Conservation (phyloP, 306 rosid species). For the Neltuma alba region DNA sequence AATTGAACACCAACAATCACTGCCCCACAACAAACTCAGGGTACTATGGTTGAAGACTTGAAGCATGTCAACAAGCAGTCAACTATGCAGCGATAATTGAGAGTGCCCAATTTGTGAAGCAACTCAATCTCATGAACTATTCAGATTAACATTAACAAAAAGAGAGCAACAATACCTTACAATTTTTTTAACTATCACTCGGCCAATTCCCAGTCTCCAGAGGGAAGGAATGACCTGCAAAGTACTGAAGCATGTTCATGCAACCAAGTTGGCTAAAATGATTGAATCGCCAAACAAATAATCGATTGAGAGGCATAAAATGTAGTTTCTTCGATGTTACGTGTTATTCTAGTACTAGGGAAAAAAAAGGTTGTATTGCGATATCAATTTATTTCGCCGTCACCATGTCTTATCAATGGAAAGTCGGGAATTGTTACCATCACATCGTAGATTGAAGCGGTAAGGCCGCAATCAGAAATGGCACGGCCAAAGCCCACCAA, state of each 20-base stretch:
- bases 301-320: background rate
- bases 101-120: slow-evolving; percentile 8
- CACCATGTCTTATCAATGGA: background rate
- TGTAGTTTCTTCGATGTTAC: background rate
- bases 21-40: background rate
- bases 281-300: background rate
- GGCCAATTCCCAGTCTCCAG: slow-evolving; percentile 80
- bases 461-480: slow-evolving; percentile 75
- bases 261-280: slow-evolving; percentile 30
- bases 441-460: slow-evolving; percentile 82
- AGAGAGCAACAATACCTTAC: slow-evolving; percentile 49
- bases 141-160: slow-evolving; percentile 25
- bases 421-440: slow-evolving; percentile 52
- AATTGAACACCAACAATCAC: slow-evolving; percentile 5
- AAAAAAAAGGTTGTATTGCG: no score
- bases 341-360: background rate
- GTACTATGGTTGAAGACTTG: background rate
- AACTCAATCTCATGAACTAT: slow-evolving; percentile 4
- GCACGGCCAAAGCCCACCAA: slow-evolving; percentile 89
- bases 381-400: background rate
- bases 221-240: slow-evolving; percentile 78
- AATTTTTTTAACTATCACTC: slow-evolving; percentile 65
- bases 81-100: background rate
- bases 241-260: slow-evolving; percentile 44
- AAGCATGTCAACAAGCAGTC: background rate